phyloP scores from a whole-genome alignment of 371 early-diverging fungal species.

The Rhizopus sp. region DNA sequence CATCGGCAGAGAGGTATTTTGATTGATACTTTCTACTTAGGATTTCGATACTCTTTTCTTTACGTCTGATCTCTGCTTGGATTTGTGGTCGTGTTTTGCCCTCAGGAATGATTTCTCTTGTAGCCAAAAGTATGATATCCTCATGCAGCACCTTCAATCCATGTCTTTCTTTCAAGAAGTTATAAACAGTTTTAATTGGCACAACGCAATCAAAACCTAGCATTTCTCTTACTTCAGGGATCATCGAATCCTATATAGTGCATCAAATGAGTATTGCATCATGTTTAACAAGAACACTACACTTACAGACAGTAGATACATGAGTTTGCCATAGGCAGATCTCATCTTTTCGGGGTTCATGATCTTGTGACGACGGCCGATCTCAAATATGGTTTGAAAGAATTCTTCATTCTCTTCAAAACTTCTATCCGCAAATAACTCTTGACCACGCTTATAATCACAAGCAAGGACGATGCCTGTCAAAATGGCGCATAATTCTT shows the following conservation, averaged over 20 bases:
- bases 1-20: conserved; percentile 58
- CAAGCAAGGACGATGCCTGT: conserved; percentile 86
- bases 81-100: conserved; percentile 78
- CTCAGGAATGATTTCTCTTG: conserved; percentile 85
- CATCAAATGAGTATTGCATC: too few relatives aligned
- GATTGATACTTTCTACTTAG: conserved; percentile 81
- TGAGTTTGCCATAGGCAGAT: conserved; percentile 90
- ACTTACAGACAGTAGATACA: conserved; percentile 83
- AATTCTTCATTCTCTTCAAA: conserved; percentile 90
- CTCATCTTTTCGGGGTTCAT: conserved; percentile 99
- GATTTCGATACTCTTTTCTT: conserved; percentile 88
- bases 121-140: conserved; percentile 80
- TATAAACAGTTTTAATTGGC: conserved; percentile 89
- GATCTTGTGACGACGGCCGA: conserved; percentile 94
- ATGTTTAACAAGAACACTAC: background rate
- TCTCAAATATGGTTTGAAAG: conserved; percentile 90
- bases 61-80: conserved; percentile 85
- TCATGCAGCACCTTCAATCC: conserved; percentile 77
- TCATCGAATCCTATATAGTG: conserved; percentile 75
- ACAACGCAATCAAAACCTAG: conserved; percentile 80
- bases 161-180: conserved; percentile 64
- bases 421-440: conserved; percentile 79
- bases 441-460: conserved; percentile 86
- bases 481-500: conserved; percentile 91
- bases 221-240: conserved; percentile 84